Base-by-base conservation (phyloP, 495 filamentous ascomycete species). In the Gamarada debralockiae region DNA sequence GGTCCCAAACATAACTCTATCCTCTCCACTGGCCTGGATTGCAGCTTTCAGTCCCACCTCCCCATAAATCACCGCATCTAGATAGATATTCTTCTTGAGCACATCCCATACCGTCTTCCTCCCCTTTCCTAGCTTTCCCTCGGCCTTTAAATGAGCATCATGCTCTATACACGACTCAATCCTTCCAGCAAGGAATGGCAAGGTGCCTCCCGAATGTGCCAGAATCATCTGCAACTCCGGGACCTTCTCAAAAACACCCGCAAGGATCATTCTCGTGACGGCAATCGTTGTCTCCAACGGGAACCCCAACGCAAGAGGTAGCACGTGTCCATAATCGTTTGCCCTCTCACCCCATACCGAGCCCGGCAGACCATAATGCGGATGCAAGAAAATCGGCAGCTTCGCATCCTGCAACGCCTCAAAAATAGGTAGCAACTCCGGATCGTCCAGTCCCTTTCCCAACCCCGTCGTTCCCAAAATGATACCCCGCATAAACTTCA, bases 251-350 rank as follows among this genome's bases (percentile, higher is more conserved):
- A 91, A 97, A 0, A 95, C 88, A 0, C 89, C 87, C 2, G 82
- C 77, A 1, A 97, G 69, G 15, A 87, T 80, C 90, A 97, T 96
- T 8, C 92, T 72, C 2, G 89, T 83, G 1, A 97, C 85, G 0
- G 91, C 89, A 50, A 97, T 92, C 6, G 92, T 96, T 0, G 92
- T 97, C 65, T 97, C 92, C 34, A 97, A 74, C 0, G 92, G 92
- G 63, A 96, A 97, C 3, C 92, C 92, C 1, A 97, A 65, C 0
- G 89, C 87, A 3, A 97, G 72, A 1, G 90, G 87, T 14, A 97
- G 75, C 9, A 96, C 90, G 67, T 96, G 91, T 0, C 92, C 92
- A 68, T 93, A 96, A 42, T 87, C 83, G 21, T 61, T 71, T 3
- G 77, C 80, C 23, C 84, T 72, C 8, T 76, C 77, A 0, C 92